Evolutionary conservation across 371 early-diverging fungal species (phyloP).

Genomic region (Thermomucor indicae-seudaticae): DNA sequence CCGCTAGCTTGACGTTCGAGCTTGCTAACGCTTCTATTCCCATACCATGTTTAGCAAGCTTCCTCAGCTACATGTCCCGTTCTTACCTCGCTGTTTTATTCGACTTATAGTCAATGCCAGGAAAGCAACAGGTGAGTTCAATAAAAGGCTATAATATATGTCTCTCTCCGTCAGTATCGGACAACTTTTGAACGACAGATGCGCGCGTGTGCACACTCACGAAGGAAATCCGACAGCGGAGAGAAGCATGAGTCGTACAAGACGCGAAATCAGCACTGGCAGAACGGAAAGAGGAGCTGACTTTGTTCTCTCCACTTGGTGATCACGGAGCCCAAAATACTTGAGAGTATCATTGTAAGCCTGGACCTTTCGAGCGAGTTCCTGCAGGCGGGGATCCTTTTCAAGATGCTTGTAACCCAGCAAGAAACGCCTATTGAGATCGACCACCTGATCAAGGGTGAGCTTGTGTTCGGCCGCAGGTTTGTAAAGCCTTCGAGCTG

Average conservation of each 20-base stretch:
- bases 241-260: slow-evolving; percentile 52
- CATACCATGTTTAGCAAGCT: background rate
- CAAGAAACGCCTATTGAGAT: slow-evolving; percentile 68
- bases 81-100: slow-evolving; percentile 53
- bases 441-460: slow-evolving; percentile 56
- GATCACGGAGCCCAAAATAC: slow-evolving; percentile 81
- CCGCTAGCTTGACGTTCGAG: slow-evolving; percentile 81
- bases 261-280: slow-evolving; percentile 48
- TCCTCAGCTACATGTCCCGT: background rate
- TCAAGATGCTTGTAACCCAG: slow-evolving; percentile 56
- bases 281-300: slow-evolving; percentile 53
- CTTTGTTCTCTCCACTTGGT: slow-evolving; percentile 74
- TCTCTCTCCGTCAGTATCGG: too few species aligned
- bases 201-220: slow-evolving; percentile 28
- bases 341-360: slow-evolving; percentile 74
- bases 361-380: slow-evolving; percentile 54
- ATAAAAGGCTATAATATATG: slow-evolving; percentile 43
- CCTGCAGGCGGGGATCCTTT: slow-evolving; percentile 57
- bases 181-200: too few species aligned
- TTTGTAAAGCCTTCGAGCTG: slow-evolving; percentile 69
- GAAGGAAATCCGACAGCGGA: slow-evolving; percentile 67
- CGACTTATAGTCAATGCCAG: slow-evolving; percentile 51
- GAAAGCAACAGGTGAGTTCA: slow-evolving; percentile 64
- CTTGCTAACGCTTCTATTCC: slow-evolving; percentile 65
- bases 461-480: slow-evolving; percentile 56